Percentiles rank a stretch among this genome's conserved stretches.
phyloP scores from a whole-genome alignment of 2,329 filamentous ascomycete genomes.

The Plectosphaerella cucumerina region DNA sequence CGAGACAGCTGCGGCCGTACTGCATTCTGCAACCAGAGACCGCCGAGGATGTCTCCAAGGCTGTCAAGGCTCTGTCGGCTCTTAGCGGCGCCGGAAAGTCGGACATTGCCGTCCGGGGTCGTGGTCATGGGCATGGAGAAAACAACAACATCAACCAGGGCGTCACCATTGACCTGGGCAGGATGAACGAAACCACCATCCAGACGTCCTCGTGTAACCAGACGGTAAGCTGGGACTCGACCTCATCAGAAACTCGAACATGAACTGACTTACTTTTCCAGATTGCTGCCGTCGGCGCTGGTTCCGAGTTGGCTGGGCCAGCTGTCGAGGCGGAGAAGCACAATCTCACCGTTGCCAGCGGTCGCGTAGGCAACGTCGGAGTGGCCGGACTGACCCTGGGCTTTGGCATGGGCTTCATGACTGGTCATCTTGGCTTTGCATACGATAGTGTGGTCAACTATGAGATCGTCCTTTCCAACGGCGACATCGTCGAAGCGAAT shows the following conservation, averaged over 20 bases:
- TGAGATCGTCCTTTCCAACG: conserved; percentile 43
- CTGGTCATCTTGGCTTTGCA: conserved; percentile 37
- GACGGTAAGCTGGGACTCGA: neutral
- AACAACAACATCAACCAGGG: conserved; percentile 37
- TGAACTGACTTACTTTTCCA: neutral
- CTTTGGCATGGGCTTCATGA: conserved; percentile 37
- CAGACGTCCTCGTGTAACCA: neutral
- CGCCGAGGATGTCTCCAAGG: neutral
- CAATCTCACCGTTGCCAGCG: neutral
- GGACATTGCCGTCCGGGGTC: conserved; percentile 42
- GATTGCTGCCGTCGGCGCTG: neutral
- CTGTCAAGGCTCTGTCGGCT: neutral
- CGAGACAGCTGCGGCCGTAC: conserved; percentile 1
- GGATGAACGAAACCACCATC: neutral
- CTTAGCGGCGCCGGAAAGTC: conserved; percentile 19
- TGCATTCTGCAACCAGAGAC: conserved; percentile 7
- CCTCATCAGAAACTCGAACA: neutral
- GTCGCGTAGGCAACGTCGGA: neutral
- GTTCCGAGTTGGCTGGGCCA: neutral
- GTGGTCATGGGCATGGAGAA: conserved; percentile 40
- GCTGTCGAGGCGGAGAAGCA: neutral
- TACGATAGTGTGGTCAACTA: conserved; percentile 40
- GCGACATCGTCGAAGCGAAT: conserved; percentile 37
- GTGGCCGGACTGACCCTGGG: neutral
- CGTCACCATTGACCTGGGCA: conserved; percentile 19